phyloP scores from a whole-genome alignment of 345 rosid species.

The Salix dunnii region DNA sequence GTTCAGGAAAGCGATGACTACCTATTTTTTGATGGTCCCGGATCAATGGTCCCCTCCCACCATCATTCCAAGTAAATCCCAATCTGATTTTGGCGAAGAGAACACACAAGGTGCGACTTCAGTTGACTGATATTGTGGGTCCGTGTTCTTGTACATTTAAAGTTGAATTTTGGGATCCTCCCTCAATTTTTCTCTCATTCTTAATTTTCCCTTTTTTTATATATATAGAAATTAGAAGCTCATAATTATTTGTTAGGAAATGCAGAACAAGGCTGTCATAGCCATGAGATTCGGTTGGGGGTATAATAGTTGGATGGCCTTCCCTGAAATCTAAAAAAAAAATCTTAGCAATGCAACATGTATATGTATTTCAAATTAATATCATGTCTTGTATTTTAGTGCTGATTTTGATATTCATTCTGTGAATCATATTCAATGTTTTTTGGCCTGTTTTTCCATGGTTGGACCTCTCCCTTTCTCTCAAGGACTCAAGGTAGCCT shows the following conservation, averaged over 20 bases:
- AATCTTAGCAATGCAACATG: slow-evolving; percentile 11
- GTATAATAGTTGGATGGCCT: slow-evolving; percentile 43
- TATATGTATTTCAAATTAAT: slow-evolving; percentile 20
- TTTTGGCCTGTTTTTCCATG: not conserved
- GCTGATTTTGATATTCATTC: slow-evolving; percentile 12
- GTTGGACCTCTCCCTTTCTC: not conserved
- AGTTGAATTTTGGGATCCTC: slow-evolving; percentile 19
- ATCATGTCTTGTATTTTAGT: slow-evolving; percentile 14
- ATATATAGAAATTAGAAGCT: slow-evolving; percentile 29
- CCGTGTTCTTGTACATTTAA: slow-evolving; percentile 35
- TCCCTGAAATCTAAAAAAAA: slow-evolving; percentile 17
- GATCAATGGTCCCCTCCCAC: slow-evolving; percentile 88
- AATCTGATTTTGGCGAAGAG: slow-evolving; percentile 60
- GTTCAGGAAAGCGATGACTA: slow-evolving; percentile 91
- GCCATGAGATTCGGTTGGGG: slow-evolving; percentile 39
- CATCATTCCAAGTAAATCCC: slow-evolving; percentile 46
- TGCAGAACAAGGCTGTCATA: slow-evolving; percentile 32
- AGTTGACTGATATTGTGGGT: slow-evolving; percentile 32
- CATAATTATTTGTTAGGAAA: slow-evolving; percentile 35
- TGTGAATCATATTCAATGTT: not conserved
- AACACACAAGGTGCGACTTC: slow-evolving; percentile 39
- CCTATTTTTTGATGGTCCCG: slow-evolving; percentile 92
- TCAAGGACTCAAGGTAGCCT: not conserved
- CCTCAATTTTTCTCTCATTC: slow-evolving; percentile 14
- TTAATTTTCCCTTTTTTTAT: slow-evolving; percentile 20